Percentiles rank a stretch among this genome's conserved stretches.
phyloP scores from a whole-genome alignment of 495 filamentous ascomycete genomes.

The Penicillium argentinense region DNA sequence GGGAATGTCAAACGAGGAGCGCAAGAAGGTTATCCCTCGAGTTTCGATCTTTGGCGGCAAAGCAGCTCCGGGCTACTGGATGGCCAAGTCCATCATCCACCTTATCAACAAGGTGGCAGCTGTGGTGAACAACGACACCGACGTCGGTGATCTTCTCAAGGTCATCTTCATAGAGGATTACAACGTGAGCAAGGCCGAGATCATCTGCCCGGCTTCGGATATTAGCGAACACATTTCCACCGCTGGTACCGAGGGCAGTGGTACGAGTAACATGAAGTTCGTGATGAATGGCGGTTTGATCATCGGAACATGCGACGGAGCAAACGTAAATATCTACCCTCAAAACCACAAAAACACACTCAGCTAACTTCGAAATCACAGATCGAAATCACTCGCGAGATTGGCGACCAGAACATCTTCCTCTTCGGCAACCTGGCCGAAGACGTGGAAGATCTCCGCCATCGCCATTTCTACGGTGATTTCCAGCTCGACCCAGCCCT shows the following conservation, averaged over 20 bases:
- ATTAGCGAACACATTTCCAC: slow-evolving; percentile 99
- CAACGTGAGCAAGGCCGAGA: slow-evolving; percentile 98
- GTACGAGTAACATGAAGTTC: slow-evolving; percentile 94
- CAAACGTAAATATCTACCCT: slow-evolving; percentile 67
- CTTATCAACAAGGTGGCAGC: slow-evolving; percentile 88
- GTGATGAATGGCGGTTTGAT: slow-evolving; percentile 95
- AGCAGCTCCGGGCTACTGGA: slow-evolving; percentile 98
- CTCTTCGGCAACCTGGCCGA: slow-evolving; percentile 96
- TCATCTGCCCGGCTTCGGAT: slow-evolving; percentile 91
- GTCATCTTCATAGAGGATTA: slow-evolving; percentile 98
- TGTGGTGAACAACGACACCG: slow-evolving; percentile 89
- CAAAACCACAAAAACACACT: background rate
- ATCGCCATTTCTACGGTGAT: slow-evolving; percentile 79
- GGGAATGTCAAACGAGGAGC: slow-evolving; percentile 74
- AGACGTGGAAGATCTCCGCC: slow-evolving; percentile 94
- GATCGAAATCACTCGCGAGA: slow-evolving; percentile 98
- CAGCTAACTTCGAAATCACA: slow-evolving; percentile 25
- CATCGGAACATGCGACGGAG: slow-evolving; percentile 96
- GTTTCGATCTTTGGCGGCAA: slow-evolving; percentile 98
- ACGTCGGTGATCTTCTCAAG: slow-evolving; percentile 92
- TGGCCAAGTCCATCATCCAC: slow-evolving; percentile 99
- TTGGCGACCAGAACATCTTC: slow-evolving; percentile 96
- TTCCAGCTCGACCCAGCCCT: slow-evolving; percentile 78
- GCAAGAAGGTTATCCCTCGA: slow-evolving; percentile 85
- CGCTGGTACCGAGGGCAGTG: slow-evolving; percentile 80